Percentiles rank a stretch among this genome's conserved stretches.
Evolutionary conservation across 768 basidiomycete species (phyloP).

Genomic region (Rhizopogon rudus): DNA sequence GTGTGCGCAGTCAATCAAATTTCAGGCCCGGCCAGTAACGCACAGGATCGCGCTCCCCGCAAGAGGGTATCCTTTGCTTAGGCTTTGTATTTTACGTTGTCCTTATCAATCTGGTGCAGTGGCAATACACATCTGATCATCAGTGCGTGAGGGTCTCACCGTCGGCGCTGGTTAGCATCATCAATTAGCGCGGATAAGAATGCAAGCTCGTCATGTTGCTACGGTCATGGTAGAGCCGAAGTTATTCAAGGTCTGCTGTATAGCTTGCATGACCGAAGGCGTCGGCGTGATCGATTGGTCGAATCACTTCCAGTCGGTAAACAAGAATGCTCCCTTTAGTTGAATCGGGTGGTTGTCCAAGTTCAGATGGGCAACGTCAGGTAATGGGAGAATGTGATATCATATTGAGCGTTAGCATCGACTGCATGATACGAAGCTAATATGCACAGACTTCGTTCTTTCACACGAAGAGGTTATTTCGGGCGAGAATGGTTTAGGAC

Average conservation of each 20-base stretch:
- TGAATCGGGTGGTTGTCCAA: not conserved
- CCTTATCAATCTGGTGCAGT: not conserved
- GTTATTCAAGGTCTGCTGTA: not conserved
- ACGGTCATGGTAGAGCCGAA: not conserved
- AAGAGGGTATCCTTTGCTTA: constrained; percentile 30
- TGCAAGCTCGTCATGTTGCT: not conserved
- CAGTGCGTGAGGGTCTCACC: not conserved
- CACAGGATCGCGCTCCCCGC: constrained; percentile 16
- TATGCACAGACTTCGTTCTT: not conserved
- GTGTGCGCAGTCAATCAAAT: constrained; percentile 9
- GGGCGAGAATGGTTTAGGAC: not conserved
- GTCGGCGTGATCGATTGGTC: not conserved
- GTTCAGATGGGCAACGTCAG: not conserved
- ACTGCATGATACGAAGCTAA: not conserved
- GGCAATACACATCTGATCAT: constrained; percentile 1
- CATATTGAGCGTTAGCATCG: not conserved
- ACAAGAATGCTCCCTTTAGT: not conserved
- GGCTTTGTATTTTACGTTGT: constrained; percentile 3
- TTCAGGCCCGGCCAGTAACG: constrained; percentile 8
- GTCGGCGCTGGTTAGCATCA: not conserved
- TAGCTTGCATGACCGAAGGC: not conserved
- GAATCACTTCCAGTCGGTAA: not conserved
- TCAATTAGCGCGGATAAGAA: not conserved
- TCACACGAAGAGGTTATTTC: not conserved
- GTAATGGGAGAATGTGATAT: not conserved